phyloP scores from a whole-genome alignment of 2,329 filamentous ascomycete species.

The Juglanconis sp. region DNA sequence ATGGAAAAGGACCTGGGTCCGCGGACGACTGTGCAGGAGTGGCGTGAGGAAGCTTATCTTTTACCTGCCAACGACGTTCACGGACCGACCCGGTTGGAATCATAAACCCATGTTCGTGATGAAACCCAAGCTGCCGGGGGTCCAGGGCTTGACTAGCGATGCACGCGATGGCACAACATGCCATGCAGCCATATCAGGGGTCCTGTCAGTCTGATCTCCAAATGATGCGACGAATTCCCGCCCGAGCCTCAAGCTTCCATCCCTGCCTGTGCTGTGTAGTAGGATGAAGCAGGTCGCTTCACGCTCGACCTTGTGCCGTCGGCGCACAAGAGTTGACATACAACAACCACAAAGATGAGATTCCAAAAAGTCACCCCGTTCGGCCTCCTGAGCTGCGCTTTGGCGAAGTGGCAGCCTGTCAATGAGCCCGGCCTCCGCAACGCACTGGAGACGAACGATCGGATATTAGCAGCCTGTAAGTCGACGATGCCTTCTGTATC shows the following conservation, averaged over 20 bases:
- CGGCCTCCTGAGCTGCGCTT: neutral
- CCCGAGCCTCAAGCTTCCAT: neutral
- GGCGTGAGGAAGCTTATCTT: neutral
- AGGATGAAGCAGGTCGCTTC: neutral
- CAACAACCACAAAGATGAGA: neutral
- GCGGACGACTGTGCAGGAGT: too few relatives aligned
- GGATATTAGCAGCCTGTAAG: conserved; percentile 14
- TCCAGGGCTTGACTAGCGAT: neutral
- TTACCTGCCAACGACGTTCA: neutral
- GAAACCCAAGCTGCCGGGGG: neutral
- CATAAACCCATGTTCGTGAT: neutral
- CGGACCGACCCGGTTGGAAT: neutral
- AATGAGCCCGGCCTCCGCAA: conserved; percentile 1
- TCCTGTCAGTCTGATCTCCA: conserved; percentile 13
- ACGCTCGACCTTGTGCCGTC: neutral
- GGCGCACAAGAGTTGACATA: neutral
- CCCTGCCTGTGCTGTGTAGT: neutral
- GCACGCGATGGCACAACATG: neutral
- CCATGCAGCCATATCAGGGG: conserved; percentile 7
- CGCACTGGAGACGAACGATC: conserved; percentile 1
- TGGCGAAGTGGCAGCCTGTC: conserved; percentile 5
- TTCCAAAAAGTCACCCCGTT: neutral
- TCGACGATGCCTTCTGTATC: neutral
- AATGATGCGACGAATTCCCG: conserved; percentile 5
- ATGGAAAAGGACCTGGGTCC: too few relatives aligned